Evolutionary conservation across 768 basidiomycete species (phyloP).

Genomic region (Tricholoma sp.): DNA sequence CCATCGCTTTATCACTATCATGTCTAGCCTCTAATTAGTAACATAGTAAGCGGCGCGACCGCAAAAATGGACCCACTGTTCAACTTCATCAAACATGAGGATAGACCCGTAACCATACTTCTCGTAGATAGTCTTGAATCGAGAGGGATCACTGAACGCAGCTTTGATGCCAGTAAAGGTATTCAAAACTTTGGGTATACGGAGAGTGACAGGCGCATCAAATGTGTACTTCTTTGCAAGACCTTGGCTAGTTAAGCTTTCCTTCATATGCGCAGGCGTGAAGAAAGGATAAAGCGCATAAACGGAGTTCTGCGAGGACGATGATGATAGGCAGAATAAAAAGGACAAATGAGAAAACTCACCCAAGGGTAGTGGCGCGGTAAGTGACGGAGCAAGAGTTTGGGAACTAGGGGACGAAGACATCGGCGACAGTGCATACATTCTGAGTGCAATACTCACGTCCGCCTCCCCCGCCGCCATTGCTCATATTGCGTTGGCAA

Average conservation of each 20-base stretch:
- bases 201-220: conserved; percentile 28
- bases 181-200: conserved; percentile 25
- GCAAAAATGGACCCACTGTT: conserved; percentile 20
- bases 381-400: conserved; percentile 16
- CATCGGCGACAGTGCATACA: neutral
- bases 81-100: conserved; percentile 32
- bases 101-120: conserved; percentile 38
- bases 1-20: conserved; percentile 24
- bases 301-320: conserved; percentile 8
- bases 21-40: conserved; percentile 19
- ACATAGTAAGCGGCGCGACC: neutral
- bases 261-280: conserved; percentile 36
- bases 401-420: conserved; percentile 8
- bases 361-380: conserved; percentile 17
- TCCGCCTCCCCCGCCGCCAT: conserved; percentile 20
- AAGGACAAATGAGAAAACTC: neutral
- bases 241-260: conserved; percentile 33
- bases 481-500: conserved; percentile 33
- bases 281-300: conserved; percentile 31
- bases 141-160: conserved; percentile 28
- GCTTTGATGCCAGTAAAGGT: conserved; percentile 30
- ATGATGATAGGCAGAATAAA: neutral
- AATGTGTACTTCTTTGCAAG: conserved; percentile 37
- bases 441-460: conserved; percentile 4
- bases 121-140: conserved; percentile 35